Evolutionary conservation across 2,329 filamentous ascomycete genomes (phyloP).

Genomic region (Rhinocladiella similis): DNA sequence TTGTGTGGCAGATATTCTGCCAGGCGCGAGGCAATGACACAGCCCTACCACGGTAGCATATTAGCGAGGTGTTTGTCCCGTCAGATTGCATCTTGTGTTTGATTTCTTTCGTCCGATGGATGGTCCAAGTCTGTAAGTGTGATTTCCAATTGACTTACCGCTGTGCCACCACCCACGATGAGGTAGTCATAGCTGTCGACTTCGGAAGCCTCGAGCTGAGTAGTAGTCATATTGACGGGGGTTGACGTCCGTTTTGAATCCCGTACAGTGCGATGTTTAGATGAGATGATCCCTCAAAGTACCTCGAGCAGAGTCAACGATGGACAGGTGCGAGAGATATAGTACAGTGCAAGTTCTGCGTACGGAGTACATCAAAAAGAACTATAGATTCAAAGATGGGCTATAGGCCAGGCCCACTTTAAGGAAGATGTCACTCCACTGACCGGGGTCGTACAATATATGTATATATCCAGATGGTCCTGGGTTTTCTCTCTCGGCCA

Average conservation of each 20-base stretch:
- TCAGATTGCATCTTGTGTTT: no score
- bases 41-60: constrained; percentile 50
- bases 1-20: constrained; percentile 82
- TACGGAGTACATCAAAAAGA: no score
- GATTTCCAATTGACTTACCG: constrained; percentile 35
- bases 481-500: no score
- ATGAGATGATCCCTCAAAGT: no score
- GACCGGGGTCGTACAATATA: no score
- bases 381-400: no score
- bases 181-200: constrained; percentile 77
- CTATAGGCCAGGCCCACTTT: no score
- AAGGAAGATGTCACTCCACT: no score
- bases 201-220: constrained; percentile 63
- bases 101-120: not conserved
- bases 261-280: not conserved
- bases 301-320: no score
- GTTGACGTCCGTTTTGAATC: not conserved
- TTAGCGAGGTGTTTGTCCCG: not conserved
- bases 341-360: no score
- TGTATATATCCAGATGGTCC: no score
- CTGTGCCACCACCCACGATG: constrained; percentile 81
- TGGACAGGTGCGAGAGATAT: no score
- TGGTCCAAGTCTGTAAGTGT: not conserved
- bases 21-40: constrained; percentile 77
- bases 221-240: constrained; percentile 63